These are phyloP conservation scores for Pezizomycotina sp. DNA, from an alignment of 2,329 filamentous ascomycete genomes.

Conservation along the genomic window DNA sequence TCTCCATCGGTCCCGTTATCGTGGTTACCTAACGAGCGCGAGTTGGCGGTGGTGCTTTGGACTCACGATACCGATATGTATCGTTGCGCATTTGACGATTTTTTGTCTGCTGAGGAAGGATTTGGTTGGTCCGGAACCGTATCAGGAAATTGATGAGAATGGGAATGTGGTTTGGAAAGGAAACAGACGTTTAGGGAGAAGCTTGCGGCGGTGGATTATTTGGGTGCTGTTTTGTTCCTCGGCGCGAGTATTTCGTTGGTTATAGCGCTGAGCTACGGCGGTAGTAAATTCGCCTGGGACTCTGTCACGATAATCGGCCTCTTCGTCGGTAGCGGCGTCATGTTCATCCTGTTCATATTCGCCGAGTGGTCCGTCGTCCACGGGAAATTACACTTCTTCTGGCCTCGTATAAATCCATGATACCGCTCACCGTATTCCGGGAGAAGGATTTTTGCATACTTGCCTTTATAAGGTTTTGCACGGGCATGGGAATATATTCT, in stretches of 20 bases:
- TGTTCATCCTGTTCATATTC: conserved; percentile 32
- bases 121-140: conserved; percentile 38
- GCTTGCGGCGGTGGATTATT: conserved; percentile 40
- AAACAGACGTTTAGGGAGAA: conserved; percentile 31
- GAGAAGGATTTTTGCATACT: conserved; percentile 44
- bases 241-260: conserved; percentile 39
- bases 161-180: conserved; percentile 26
- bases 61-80: conserved; percentile 42
- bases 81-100: conserved; percentile 37
- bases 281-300: conserved; percentile 38
- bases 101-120: conserved; percentile 43
- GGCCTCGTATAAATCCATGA: conserved; percentile 37
- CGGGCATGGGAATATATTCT: conserved; percentile 36
- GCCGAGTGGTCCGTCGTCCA: conserved; percentile 40
- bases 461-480: conserved; percentile 44
- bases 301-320: conserved; percentile 36
- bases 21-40: conserved; percentile 32
- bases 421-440: conserved; percentile 43
- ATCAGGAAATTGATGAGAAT: conserved; percentile 34
- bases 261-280: conserved; percentile 41
- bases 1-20: conserved; percentile 44
- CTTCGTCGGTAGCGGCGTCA: conserved; percentile 33
- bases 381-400: conserved; percentile 29
- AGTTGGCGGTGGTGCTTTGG: conserved; percentile 52
- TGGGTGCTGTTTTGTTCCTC: conserved; percentile 42